Evolutionary conservation across 176 grass and related monocot species (phyloP), one percentile per base, ranked within the genome.

Genomic region (Canna indica): DNA sequence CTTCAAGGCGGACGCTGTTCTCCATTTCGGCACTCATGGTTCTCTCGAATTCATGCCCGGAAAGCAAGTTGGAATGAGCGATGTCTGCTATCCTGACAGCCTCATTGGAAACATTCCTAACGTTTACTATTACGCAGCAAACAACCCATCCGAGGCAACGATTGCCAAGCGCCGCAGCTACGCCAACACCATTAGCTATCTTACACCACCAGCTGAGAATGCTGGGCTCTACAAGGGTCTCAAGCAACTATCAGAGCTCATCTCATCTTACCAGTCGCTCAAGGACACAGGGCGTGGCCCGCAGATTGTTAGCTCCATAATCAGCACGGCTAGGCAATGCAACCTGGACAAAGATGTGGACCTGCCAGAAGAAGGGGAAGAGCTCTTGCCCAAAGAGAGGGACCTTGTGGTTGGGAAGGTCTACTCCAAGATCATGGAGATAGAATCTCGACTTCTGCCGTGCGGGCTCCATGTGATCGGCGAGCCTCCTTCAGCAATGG

Each of bases 51-150:
- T 99, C 78, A 99, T 99, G 94, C 94, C 94, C 2, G 89, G 94
- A 67, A 99, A 99, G 59, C 94, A 99, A 78, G 94, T 99, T 27
- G 91, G 89, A 9, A 99, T 99, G 94, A 99, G 94, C 45, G 94
- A 99, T 62, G 76, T 82, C 10, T 99, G 94, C 89, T 99, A 72
- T 36, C 94, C 94, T 16, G 90, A 99, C 80, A 99, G 94, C 70
- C 87, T 99, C 73, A 99, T 93, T 30, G 94, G 94, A 18, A 99
- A 99, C 82, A 86, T 99, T 56, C 94, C 94, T 61, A 99, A 99
- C 68, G 93, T 99, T 71, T 99, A 99, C 66, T 99, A 99, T 68
- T 99, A 99, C 67, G 94, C 94, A 4, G 94, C 94, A n/a, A 99
- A 99, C 86, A 99, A 99, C 73, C 94, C 94, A 11, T 99, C 94